A percentile compares a stretch with the other conserved stretches of the same genome.
Evolutionary conservation across 768 basidiomycete species (phyloP).

Genomic region (Mrakia hoshinonis): DNA sequence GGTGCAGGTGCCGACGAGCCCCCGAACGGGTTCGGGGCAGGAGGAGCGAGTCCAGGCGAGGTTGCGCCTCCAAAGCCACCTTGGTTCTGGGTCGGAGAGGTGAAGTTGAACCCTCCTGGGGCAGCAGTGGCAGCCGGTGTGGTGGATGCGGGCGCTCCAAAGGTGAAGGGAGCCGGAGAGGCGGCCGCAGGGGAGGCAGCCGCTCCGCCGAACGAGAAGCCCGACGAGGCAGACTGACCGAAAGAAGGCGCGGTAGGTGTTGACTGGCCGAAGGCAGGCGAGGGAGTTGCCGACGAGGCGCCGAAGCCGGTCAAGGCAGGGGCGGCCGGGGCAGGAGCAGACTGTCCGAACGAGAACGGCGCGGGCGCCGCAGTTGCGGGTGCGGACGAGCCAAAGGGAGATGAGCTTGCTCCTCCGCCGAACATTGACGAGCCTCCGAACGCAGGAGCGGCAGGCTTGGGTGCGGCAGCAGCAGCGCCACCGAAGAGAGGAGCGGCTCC

Average conservation of each 20-base stretch:
- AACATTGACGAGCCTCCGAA: not conserved
- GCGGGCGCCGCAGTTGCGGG: not conserved
- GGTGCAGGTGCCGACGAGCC: not conserved
- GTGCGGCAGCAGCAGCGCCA: not conserved
- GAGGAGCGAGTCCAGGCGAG: not conserved
- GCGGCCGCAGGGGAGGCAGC: constrained; percentile 5
- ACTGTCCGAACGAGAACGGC: constrained; percentile 15
- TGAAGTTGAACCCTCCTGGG: constrained; percentile 4
- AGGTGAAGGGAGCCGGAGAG: constrained; percentile 6
- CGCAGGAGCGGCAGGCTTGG: constrained; percentile 1
- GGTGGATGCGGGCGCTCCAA: constrained; percentile 9
- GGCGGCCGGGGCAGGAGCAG: not conserved
- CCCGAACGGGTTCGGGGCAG: constrained; percentile 9
- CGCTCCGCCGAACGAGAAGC: constrained; percentile 1
- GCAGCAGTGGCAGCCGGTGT: not conserved
- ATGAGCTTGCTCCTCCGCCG: not conserved
- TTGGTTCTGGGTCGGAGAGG: not conserved
- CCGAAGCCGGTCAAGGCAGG: constrained; percentile 9
- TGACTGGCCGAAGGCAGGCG: constrained; percentile 13
- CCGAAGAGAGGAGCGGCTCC: constrained; percentile 1
- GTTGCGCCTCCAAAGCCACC: not conserved
- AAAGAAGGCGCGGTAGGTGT: not conserved
- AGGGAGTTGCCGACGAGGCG: not conserved
- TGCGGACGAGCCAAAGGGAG: constrained; percentile 8
- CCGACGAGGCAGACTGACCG: constrained; percentile 5